Percentiles rank a stretch among this genome's conserved stretches.
These are phyloP conservation scores for Phytopythium sindhum DNA, from an alignment of 352 stramenopile genomes.

Conservation along the genomic window DNA sequence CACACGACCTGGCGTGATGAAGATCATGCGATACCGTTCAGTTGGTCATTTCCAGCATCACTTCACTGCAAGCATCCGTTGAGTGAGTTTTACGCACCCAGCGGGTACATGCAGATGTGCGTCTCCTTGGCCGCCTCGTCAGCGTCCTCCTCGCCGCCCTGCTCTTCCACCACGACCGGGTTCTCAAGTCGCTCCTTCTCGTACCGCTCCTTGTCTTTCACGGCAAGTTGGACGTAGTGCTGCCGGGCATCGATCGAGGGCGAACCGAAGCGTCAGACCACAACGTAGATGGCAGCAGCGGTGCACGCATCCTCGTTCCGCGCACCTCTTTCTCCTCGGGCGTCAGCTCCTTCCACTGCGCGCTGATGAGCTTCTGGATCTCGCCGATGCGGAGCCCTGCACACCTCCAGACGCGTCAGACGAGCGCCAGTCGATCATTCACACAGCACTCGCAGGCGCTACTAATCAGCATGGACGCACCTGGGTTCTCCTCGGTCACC, in stretches of 20 bases:
- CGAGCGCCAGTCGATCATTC: not conserved
- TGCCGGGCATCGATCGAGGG: constrained; percentile 5
- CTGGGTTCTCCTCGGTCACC: constrained; percentile 59
- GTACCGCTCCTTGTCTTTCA: constrained; percentile 86
- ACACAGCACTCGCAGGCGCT: not conserved
- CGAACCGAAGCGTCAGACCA: not conserved
- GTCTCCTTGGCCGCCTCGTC: constrained; percentile 7
- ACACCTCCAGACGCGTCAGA: not conserved
- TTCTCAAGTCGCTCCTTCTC: constrained; percentile 72
- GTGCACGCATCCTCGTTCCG: too few relatives aligned
- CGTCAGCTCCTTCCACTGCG: constrained; percentile 85
- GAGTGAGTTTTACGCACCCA: constrained; percentile 19
- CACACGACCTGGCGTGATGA: constrained; percentile 62
- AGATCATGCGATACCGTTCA: not conserved
- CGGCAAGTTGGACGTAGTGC: constrained; percentile 80
- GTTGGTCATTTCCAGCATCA: not conserved
- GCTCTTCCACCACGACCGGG: constrained; percentile 50
- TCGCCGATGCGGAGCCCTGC: constrained; percentile 55
- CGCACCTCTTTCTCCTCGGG: constrained; percentile 79
- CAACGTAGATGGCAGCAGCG: not conserved
- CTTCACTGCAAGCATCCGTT: not conserved
- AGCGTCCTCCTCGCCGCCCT: constrained; percentile 27
- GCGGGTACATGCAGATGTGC: constrained; percentile 53
- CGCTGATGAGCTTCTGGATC: constrained; percentile 89
- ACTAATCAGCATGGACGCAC: not conserved